Evolutionary conservation across 371 early-diverging fungal species (phyloP).

Genomic region (Mucor plumbeus): DNA sequence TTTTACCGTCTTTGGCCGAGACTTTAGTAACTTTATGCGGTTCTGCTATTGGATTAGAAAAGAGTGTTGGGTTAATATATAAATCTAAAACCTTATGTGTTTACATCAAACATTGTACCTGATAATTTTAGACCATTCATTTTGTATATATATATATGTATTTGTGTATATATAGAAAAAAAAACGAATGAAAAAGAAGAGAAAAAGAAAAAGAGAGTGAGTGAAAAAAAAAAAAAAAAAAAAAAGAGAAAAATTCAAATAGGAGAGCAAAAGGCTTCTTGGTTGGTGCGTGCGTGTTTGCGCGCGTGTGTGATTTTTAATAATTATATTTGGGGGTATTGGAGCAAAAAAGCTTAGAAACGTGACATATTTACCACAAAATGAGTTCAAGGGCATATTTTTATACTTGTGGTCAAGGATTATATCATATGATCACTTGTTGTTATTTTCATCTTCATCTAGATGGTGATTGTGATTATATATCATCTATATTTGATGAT

Average conservation of each 20-base stretch:
- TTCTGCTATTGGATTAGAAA: background rate
- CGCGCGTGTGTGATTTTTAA: slow-evolving; percentile 2
- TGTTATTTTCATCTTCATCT: too few species aligned
- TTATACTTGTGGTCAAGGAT: background rate
- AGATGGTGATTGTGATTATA: too few species aligned
- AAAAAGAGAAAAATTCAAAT: background rate
- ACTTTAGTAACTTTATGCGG: slow-evolving; percentile 26
- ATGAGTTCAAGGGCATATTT: too few species aligned
- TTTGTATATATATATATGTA: background rate
- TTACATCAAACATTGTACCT: background rate
- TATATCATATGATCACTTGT: too few species aligned
- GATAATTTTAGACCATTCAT: slow-evolving; percentile 15
- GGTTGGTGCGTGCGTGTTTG: slow-evolving; percentile 11
- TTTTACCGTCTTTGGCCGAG: slow-evolving; percentile 83
- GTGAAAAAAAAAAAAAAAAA: background rate
- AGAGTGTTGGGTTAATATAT: too few species aligned
- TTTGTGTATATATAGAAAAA: background rate
- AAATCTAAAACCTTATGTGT: too few species aligned
- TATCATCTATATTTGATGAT: too few species aligned
- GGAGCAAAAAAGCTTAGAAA: too few species aligned
- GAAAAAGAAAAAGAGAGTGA: background rate
- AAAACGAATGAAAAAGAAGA: background rate
- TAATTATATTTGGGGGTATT: background rate
- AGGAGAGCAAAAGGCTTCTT: slow-evolving; percentile 3
- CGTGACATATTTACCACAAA: too few species aligned